phyloP scores from a whole-genome alignment of 805 yeast species.

The Saturnispora gosingensis region DNA sequence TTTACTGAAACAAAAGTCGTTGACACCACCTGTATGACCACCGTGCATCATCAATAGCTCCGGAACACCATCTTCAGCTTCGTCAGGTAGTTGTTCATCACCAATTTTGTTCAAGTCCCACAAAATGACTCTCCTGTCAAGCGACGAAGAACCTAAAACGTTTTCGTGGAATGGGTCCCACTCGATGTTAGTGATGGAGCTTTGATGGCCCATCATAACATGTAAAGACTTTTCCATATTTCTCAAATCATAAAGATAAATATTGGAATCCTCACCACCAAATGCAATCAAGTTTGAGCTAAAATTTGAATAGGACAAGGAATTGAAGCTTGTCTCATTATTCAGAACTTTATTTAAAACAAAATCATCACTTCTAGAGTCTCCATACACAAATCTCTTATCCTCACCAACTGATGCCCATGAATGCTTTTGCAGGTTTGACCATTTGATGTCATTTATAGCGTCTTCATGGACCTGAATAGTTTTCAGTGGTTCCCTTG shows the following conservation, averaged over 20 bases:
- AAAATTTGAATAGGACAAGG: conserved; percentile 56
- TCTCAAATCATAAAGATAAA: conserved; percentile 58
- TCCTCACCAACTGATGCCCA: conserved; percentile 77
- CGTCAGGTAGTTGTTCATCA: conserved; percentile 77
- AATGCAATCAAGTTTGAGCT: conserved; percentile 53
- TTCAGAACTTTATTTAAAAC: conserved; percentile 21
- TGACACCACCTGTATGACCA: conserved; percentile 73
- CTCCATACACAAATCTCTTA: conserved; percentile 43
- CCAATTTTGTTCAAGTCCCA: conserved; percentile 82
- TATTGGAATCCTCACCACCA: conserved; percentile 61
- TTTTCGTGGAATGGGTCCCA: conserved; percentile 77
- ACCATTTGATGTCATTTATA: conserved; percentile 75
- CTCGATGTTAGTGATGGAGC: conserved; percentile 59
- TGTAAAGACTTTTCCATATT: conserved; percentile 38
- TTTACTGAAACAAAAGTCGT: conserved; percentile 64
- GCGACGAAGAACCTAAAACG: conserved; percentile 64
- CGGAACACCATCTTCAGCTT: conserved; percentile 85
- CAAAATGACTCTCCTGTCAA: conserved; percentile 65
- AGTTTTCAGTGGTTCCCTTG: conserved; percentile 22
- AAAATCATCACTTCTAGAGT: conserved; percentile 32
- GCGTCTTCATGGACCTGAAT: conserved; percentile 41
- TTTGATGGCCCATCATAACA: conserved; percentile 74
- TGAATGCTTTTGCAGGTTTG: conserved; percentile 36
- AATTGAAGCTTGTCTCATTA: conserved; percentile 39
- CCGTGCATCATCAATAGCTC: conserved; percentile 89